Conservation (phyloP, 805 yeast species). For the Zygosaccharomyces bisporus region DNA sequence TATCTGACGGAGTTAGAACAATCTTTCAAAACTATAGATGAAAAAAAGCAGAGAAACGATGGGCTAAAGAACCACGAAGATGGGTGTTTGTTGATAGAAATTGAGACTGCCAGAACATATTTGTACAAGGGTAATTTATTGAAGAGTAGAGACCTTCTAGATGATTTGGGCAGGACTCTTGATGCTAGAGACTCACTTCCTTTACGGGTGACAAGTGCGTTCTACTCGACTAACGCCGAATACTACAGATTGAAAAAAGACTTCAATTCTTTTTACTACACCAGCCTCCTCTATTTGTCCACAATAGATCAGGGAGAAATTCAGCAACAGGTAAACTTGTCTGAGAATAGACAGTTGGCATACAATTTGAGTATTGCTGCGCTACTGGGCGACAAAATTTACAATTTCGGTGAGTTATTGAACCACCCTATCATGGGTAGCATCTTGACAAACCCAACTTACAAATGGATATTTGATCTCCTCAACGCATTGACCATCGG, state of each 20-base stretch:
- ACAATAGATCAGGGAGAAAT: conserved; percentile 45
- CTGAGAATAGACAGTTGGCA: conserved; percentile 50
- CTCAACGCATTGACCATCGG: conserved; percentile 74
- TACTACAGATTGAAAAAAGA: conserved; percentile 71
- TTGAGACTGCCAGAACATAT: conserved; percentile 73
- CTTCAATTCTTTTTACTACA: conserved; percentile 76
- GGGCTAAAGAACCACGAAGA: conserved; percentile 43
- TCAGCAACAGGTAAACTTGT: conserved; percentile 34
- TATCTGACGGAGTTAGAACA: conserved; percentile 44
- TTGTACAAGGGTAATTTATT: conserved; percentile 52
- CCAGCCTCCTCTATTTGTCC: conserved; percentile 76
- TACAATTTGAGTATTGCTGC: conserved; percentile 84
- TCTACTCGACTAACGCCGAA: conserved; percentile 74
- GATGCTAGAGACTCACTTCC: conserved; percentile 56
- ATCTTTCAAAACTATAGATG: conserved; percentile 43
- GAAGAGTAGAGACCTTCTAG: conserved; percentile 66
- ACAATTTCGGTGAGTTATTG: conserved; percentile 92
- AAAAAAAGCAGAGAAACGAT: conserved; percentile 34
- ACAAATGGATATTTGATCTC: conserved; percentile 69
- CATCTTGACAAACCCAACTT: conserved; percentile 45
- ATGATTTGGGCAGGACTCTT: conserved; percentile 52
- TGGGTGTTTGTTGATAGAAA: conserved; percentile 55
- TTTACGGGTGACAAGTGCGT: conserved; percentile 72
- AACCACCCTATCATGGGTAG: conserved; percentile 75
- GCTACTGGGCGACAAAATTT: conserved; percentile 82